Evolutionary conservation across 257 asterid genomes (phyloP).

Genomic region (Nicotiana tomentosiformis): DNA sequence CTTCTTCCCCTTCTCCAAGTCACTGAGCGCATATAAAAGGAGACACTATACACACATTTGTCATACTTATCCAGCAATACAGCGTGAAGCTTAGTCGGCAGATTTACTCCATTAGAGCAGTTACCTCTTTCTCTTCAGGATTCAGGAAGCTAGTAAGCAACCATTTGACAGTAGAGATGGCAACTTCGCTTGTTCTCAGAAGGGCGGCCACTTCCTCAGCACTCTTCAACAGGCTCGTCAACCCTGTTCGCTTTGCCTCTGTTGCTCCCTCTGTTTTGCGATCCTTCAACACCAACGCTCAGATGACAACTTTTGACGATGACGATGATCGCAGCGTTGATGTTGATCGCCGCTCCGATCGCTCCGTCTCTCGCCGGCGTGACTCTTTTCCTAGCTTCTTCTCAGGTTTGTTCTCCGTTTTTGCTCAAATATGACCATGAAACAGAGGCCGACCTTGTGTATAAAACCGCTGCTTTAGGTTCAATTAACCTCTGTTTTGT

Average conservation of each 20-base stretch:
- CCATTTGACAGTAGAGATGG: slow-evolving; percentile 14
- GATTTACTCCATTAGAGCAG: not conserved
- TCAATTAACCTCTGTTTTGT: no score
- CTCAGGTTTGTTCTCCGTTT: slow-evolving; percentile 16
- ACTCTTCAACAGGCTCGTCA: slow-evolving; percentile 15
- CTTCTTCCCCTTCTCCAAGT: slow-evolving; percentile 24
- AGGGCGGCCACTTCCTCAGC: slow-evolving; percentile 20
- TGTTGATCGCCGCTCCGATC: slow-evolving; percentile 18
- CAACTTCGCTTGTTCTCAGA: slow-evolving; percentile 25
- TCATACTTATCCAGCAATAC: not conserved
- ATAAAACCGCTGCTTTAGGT: no score
- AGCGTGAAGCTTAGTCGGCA: not conserved
- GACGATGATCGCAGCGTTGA: slow-evolving; percentile 17
- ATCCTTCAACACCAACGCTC: slow-evolving; percentile 29
- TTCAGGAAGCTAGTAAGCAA: not conserved
- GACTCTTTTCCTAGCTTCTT: slow-evolving; percentile 26
- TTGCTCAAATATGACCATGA: no score
- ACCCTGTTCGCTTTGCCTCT: slow-evolving; percentile 15
- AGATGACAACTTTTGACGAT: slow-evolving; percentile 20
- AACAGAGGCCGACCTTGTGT: no score
- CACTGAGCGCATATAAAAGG: not conserved
- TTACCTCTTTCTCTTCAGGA: not conserved
- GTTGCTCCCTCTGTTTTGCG: slow-evolving; percentile 21
- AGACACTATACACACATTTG: not conserved
- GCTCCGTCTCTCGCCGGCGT: slow-evolving; percentile 25